These are phyloP conservation scores for Trichosporon sp. DNA, from an alignment of 1,284 basidiomycete species.

Conservation along the genomic window DNA sequence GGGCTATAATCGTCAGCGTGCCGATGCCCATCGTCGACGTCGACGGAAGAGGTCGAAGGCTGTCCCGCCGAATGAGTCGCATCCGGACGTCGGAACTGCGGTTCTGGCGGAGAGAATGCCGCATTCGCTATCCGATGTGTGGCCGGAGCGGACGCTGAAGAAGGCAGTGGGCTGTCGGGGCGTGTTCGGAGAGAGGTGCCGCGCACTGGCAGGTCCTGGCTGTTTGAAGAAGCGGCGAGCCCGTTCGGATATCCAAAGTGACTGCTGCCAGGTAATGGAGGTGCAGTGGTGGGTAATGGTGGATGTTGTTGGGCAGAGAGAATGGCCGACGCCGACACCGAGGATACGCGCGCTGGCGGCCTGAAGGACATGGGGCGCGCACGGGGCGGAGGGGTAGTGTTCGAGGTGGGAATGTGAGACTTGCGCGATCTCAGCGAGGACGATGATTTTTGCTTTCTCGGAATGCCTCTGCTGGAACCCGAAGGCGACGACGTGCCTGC, in stretches of 20 bases:
- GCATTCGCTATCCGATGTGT: background rate
- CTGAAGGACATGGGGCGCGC: background rate
- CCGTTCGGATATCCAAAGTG: background rate
- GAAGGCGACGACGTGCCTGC: background rate
- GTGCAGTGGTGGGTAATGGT: background rate
- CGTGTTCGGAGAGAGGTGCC: background rate
- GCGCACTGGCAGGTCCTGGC: background rate
- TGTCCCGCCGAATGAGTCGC: background rate
- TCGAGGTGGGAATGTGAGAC: conserved; percentile 1
- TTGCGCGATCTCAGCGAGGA: background rate
- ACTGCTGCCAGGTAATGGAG: background rate
- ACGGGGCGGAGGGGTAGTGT: background rate
- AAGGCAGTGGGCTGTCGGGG: background rate
- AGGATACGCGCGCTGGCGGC: background rate
- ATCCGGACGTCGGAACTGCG: conserved; percentile 1
- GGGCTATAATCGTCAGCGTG: background rate
- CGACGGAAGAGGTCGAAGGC: background rate
- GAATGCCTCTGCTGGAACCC: background rate
- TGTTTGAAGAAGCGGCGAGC: background rate
- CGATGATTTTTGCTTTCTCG: background rate
- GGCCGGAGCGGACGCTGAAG: background rate
- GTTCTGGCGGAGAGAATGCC: background rate
- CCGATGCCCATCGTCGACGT: background rate
- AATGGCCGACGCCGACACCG: background rate
- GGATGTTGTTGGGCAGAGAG: background rate